Base-by-base conservation (phyloP, 768 basidiomycete species). In the Kwoniella newhampshirensis region DNA sequence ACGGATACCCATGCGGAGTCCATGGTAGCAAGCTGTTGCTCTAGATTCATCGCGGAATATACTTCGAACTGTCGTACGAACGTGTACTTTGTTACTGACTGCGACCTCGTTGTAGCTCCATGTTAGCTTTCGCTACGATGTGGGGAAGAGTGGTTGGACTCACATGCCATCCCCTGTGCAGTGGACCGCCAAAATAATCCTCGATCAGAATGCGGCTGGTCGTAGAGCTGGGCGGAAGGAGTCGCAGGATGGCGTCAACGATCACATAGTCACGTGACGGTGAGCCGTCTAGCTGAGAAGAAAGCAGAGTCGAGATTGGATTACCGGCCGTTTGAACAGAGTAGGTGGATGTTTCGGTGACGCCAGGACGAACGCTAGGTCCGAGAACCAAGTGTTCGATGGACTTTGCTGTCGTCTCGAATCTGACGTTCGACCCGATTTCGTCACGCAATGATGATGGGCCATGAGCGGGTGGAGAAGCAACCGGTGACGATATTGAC, bases 1-100 rank as follows among this genome's bases (percentile, higher is more conserved):
- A 58, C 5, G 13, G 61, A 44, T 12, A 63, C 35, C 61, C 61
- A 63, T 41, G 42, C 27, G 11, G 46, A 51, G 39, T 63, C 61
- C 12, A 47, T 15, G 2, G 28, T 23, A 9, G 9, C 25, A 25
- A 41, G 39, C 5, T 46, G 26, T 7, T 48, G 17, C 17, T 54
- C 45, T 23, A 44, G 21, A 8, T 12, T 28, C 37, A 54, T 4
- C 21, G 20, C 6, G 17, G 32, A 32, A 13, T 32, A 32, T 32
- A 32, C 7, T 13, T 32, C 7, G 13, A 32, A 32, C 13, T 32
- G 17, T 23, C 17, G 20, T 28, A 26, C 18, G 30, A 17, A 17
- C 8, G n/a, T 32, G 17, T 17, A 48, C n/a, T 17, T n/a, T 8
- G 27, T 18, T 9, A 48, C 11, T n/a, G 23, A 6, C 41, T 42